Percentiles rank a stretch among this genome's conserved stretches.
These are phyloP conservation scores for Haplosporangium gracile DNA, from an alignment of 192 early-diverging fungal species.

Conservation along the genomic window DNA sequence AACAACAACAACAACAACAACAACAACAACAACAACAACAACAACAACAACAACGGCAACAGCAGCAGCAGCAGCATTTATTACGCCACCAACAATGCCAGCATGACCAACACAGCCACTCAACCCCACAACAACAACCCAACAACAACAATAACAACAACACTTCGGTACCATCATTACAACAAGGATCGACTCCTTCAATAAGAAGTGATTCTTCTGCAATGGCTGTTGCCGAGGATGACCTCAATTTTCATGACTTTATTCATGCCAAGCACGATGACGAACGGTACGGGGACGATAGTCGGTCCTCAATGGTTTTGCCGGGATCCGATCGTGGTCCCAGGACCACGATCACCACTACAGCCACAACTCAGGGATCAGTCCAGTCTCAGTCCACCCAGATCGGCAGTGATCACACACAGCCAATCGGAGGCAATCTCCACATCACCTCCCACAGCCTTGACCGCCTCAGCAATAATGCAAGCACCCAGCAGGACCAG, in stretches of 20 bases:
- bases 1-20: too few relatives aligned
- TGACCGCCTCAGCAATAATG: background rate
- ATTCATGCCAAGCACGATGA: slow-evolving; percentile 51
- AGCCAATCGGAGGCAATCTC: background rate
- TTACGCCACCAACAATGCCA: background rate
- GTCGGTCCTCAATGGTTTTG: slow-evolving; percentile 12
- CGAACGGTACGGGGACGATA: slow-evolving; percentile 27
- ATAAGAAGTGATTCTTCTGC: background rate
- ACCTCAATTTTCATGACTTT: slow-evolving; percentile 49
- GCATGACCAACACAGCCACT: slow-evolving; percentile 9
- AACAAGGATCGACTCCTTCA: background rate
- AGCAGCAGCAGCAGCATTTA: background rate
- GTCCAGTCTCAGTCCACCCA: background rate
- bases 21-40: too few relatives aligned
- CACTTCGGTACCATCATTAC: background rate
- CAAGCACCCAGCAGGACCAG: background rate
- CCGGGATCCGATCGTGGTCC: slow-evolving; percentile 2
- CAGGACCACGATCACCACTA: background rate
- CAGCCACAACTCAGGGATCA: background rate
- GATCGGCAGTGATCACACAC: background rate
- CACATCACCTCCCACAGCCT: background rate
- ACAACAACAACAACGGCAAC: background rate
- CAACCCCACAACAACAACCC: background rate
- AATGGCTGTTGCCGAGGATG: slow-evolving; percentile 28
- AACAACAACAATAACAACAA: background rate